These are phyloP conservation scores for Apiospora malaysiana DNA, from an alignment of 2,329 filamentous ascomycete genomes.

Conservation along the genomic window DNA sequence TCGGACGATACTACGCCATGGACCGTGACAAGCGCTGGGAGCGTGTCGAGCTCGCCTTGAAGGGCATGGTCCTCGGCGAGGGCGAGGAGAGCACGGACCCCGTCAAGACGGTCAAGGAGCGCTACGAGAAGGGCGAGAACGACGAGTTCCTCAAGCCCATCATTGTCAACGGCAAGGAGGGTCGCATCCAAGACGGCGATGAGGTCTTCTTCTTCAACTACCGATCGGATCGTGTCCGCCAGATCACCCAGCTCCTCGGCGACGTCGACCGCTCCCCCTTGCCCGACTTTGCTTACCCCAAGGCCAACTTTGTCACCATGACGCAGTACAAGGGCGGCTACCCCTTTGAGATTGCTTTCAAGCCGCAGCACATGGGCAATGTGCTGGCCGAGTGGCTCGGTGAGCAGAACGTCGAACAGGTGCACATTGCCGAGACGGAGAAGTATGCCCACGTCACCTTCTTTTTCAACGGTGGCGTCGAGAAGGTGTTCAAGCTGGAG, in stretches of 20 bases:
- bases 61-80: conserved; percentile 84
- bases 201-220: conserved; percentile 99
- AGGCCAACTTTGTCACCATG: conserved; percentile 94
- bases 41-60: conserved; percentile 85
- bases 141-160: conserved; percentile 99
- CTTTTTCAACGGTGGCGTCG: conserved; percentile 99
- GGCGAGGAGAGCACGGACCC: conserved; percentile 87
- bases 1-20: conserved; percentile 98
- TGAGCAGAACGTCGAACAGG: conserved; percentile 89
- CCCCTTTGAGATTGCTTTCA: conserved; percentile 89
- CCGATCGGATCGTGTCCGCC: conserved; percentile 94
- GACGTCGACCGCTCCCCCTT: conserved; percentile 89
- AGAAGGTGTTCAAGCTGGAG: conserved; percentile 94
- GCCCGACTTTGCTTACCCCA: conserved; percentile 92
- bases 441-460: conserved; percentile 99
- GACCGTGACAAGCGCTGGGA: conserved; percentile 99
- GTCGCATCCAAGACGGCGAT: conserved; percentile 87
- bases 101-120: conserved; percentile 82
- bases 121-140: conserved; percentile 86
- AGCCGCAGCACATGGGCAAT: conserved; percentile 94
- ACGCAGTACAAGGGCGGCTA: conserved; percentile 97
- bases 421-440: conserved; percentile 97
- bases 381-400: conserved; percentile 97
- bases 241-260: conserved; percentile 93
- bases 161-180: conserved; percentile 86